Evolutionary conservation across 768 basidiomycete species (phyloP), one percentile per base, ranked within the genome.

Genomic region (Pulveroboletus ravenelii): DNA sequence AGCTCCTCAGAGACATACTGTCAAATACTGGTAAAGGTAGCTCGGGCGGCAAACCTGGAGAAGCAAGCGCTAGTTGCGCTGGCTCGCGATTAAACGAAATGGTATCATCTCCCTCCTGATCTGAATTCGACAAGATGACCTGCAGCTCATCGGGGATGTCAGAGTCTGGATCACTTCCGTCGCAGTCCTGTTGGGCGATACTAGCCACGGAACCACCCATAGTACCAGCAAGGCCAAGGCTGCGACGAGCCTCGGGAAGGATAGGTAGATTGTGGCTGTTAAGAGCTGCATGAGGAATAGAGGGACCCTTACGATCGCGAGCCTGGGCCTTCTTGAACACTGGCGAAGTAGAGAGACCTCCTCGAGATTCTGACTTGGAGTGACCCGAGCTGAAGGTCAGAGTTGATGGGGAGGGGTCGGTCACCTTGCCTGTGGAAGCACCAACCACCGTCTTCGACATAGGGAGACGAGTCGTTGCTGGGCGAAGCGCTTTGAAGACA

Each of bases 101-200:
- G 5, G 74, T 78, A 38, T 80, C 77, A 2, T 76, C 73, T 7
- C 63, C 64, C 30, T 69, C 70, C 17, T 67, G 65, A 50, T 74
- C 54, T 46, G 74, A 58, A 64, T 70, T 61, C 0, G 72, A 73
- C 23, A 91, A 64, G 41, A 91, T 81, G 20, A 73, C 72, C 54
- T 82, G 81, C 48, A 91, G 63, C 64, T 91, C 89, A 37, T 86
- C 79, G 1, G 89, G 87, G n/a, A 90, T 86, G 58, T 92, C 87
- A 2, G 83, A 86, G 62, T 89, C 83, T 0, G 79, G 84, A 59
- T 88, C 84, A 9, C 78, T 78, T 3, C 70, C 73, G 34, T 84
- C 78, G 8, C 77, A 56, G 17, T 74, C 75, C 14, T 70, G 70
- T 47, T 73, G 75, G 1, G 64, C 66, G 44, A 76, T 76, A 20